Evolutionary conservation across 1,284 basidiomycete genomes (phyloP).

Genomic region (Irpex sp.): DNA sequence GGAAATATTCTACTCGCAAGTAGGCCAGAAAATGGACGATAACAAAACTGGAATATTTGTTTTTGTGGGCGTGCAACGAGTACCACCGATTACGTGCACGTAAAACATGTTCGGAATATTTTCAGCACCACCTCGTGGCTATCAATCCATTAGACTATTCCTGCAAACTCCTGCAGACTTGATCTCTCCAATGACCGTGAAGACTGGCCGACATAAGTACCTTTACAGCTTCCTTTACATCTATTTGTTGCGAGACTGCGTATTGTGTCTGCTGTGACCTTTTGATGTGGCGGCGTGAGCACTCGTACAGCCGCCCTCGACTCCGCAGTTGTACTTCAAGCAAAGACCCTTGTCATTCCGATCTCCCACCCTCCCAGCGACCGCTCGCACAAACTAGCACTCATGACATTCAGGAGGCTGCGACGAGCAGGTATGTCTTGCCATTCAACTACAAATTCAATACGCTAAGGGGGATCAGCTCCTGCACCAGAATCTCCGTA

Average conservation of each 20-base stretch:
- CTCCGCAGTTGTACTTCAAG: background rate
- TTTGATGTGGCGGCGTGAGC: background rate
- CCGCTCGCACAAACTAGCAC: background rate
- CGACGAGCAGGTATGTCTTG: background rate
- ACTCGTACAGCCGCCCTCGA: background rate
- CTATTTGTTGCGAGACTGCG: background rate
- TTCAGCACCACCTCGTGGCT: background rate
- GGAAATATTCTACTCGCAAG: background rate
- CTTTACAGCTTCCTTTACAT: background rate
- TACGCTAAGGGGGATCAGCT: background rate
- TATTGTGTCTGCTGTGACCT: background rate
- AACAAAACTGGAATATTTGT: background rate
- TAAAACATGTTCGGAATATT: background rate
- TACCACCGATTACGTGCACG: background rate
- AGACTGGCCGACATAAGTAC: background rate
- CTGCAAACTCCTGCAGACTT: too few relatives aligned
- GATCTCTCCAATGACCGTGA: background rate
- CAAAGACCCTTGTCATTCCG: background rate
- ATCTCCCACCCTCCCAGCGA: background rate
- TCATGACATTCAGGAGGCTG: background rate
- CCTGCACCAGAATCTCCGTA: background rate
- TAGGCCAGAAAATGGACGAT: background rate
- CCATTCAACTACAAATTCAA: background rate
- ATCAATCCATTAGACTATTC: too few relatives aligned
- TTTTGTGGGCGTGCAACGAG: background rate